These are phyloP conservation scores for Lasiodiplodia sp. DNA, from an alignment of 2,329 filamentous ascomycete genomes.

Conservation along the genomic window DNA sequence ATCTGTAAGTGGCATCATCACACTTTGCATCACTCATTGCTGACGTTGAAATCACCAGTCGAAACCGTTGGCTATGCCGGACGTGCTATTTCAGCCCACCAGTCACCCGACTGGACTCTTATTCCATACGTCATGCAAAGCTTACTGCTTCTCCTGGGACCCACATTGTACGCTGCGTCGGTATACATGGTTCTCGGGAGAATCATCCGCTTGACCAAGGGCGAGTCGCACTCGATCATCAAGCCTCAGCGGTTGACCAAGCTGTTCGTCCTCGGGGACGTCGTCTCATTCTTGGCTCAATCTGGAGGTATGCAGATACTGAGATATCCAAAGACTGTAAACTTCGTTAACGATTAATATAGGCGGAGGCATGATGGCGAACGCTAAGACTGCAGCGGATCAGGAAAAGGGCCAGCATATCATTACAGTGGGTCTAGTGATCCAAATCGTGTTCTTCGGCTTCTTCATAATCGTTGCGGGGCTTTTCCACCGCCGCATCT, in stretches of 20 bases:
- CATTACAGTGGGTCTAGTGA: conserved; percentile 39
- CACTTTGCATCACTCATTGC: not conserved
- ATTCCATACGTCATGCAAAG: conserved; percentile 53
- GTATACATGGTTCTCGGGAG: conserved; percentile 55
- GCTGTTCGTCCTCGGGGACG: conserved; percentile 51
- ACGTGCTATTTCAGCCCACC: conserved; percentile 46
- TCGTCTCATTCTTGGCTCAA: conserved; percentile 52
- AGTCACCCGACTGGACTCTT: conserved; percentile 37
- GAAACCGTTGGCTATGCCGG: conserved; percentile 60
- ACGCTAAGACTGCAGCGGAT: not conserved
- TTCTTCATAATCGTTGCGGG: conserved; percentile 40
- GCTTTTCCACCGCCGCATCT: conserved; percentile 38
- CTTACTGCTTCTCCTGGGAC: conserved; percentile 54
- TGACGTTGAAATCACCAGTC: conserved; percentile 44
- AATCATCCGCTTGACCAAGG: conserved; percentile 46
- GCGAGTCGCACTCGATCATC: conserved; percentile 46
- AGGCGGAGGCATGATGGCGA: conserved; percentile 7
- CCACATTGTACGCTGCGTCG: conserved; percentile 55
- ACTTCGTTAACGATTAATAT: not conserved
- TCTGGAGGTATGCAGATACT: conserved; percentile 25
- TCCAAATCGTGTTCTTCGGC: conserved; percentile 44
- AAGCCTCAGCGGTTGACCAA: conserved; percentile 47
- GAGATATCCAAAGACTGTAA: not conserved
- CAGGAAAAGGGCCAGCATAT: conserved; percentile 39
- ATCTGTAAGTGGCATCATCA: conserved; percentile 47